Evolutionary conservation across 108 stramenopile species (phyloP).

Genomic region (Discostella pseudostelligera): DNA sequence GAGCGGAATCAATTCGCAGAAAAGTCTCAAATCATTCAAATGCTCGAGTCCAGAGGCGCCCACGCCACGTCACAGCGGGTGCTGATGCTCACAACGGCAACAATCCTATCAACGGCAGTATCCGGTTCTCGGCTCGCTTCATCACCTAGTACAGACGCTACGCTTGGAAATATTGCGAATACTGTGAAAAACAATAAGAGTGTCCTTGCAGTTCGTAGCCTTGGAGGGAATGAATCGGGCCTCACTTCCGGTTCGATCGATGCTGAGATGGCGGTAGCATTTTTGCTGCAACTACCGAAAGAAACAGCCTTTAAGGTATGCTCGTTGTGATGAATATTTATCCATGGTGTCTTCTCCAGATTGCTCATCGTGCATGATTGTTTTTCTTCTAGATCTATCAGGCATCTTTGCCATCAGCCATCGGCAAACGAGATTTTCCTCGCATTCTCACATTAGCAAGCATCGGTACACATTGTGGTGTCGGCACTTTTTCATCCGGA

Average conservation of each 20-base stretch:
- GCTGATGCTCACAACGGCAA: slow-evolving; percentile 40
- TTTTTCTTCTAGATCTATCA: slow-evolving; percentile 52
- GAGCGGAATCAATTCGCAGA: slow-evolving; percentile 13
- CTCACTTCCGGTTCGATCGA: slow-evolving; percentile 73
- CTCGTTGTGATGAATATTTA: neutral
- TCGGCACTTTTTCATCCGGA: slow-evolving; percentile 33
- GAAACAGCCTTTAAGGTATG: slow-evolving; percentile 69
- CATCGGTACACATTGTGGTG: slow-evolving; percentile 63
- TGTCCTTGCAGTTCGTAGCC: slow-evolving; percentile 61
- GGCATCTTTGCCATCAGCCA: slow-evolving; percentile 75
- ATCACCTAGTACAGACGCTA: neutral
- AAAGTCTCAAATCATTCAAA: slow-evolving; percentile 39
- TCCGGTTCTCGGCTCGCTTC: slow-evolving; percentile 26
- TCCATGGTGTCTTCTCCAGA: neutral
- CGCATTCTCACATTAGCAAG: slow-evolving; percentile 62
- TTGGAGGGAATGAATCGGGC: slow-evolving; percentile 76
- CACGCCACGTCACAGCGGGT: slow-evolving; percentile 62
- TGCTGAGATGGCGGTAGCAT: slow-evolving; percentile 63
- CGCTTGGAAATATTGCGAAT: slow-evolving; percentile 9
- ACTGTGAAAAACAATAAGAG: slow-evolving; percentile 14
- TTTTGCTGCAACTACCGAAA: slow-evolving; percentile 60
- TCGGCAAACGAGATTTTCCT: slow-evolving; percentile 67
- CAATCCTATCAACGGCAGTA: neutral
- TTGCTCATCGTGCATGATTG: neutral
- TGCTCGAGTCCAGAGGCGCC: slow-evolving; percentile 60